phyloP scores from a whole-genome alignment of 768 basidiomycete species.

The Coprinellus aureogranulatus region DNA sequence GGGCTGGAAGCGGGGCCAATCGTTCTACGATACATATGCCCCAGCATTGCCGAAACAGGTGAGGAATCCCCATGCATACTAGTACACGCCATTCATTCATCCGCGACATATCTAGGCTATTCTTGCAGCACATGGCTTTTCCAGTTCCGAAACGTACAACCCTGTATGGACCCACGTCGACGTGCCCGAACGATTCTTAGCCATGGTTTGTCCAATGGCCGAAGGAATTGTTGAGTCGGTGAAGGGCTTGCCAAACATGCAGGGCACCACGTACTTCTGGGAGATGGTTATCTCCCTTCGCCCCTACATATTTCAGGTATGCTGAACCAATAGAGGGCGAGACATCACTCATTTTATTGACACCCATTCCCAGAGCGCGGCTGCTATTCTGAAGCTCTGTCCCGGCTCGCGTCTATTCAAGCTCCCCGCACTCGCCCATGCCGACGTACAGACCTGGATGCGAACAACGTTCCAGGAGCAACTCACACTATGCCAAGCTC shows the following conservation, averaged over 20 bases:
- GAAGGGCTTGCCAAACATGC: constrained; percentile 17
- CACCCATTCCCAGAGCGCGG: constrained; percentile 17
- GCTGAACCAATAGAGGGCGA: no score
- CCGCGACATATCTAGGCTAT: constrained; percentile 17
- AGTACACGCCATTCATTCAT: background rate
- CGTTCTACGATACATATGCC: constrained; percentile 20
- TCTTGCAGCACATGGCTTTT: constrained; percentile 24
- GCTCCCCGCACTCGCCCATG: constrained; percentile 23
- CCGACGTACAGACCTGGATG: constrained; percentile 28
- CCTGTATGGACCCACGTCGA: constrained; percentile 22
- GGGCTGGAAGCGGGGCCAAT: constrained; percentile 22
- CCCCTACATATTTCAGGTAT: constrained; percentile 21
- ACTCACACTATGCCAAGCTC: constrained; percentile 18
- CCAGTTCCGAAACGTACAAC: constrained; percentile 20
- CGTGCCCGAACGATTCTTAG: constrained; percentile 23
- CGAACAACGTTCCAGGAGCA: constrained; percentile 15
- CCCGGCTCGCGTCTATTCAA: constrained; percentile 24
- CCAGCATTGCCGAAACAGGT: constrained; percentile 24
- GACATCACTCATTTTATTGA: background rate
- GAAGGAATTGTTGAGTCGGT: constrained; percentile 17
- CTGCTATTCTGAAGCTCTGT: constrained; percentile 20
- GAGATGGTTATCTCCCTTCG: constrained; percentile 20
- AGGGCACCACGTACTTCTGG: constrained; percentile 24
- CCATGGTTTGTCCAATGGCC: constrained; percentile 25
- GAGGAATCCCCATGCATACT: background rate